Evolutionary conservation across 192 early-diverging fungal species (phyloP), one percentile per base, ranked within the genome.

Genomic region (Gaertneriomyces semiglobifer): DNA sequence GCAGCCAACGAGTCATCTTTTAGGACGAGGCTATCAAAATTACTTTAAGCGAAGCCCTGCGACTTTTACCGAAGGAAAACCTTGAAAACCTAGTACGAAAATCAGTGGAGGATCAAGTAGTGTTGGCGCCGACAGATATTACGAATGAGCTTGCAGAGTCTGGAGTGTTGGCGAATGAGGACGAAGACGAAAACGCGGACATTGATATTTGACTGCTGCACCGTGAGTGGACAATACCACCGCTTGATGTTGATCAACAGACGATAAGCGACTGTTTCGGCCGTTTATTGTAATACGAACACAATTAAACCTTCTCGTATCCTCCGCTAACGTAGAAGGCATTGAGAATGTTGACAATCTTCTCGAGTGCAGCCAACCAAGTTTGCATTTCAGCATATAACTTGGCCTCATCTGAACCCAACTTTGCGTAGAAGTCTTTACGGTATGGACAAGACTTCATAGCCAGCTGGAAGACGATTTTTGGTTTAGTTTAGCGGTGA

Each of bases 381-480:
- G 67, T 63, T 19, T 82, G 74, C 66, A 93, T 82, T 41, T 86
- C 74, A 38, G 71, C 73, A 47, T 81, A 42, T 33, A 88, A 81
- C 47, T 79, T 78, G 14, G 52, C 60, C 53, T 85, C 78, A 68
- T 83, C 79, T 41, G 76, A 76, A 53, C 90, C 89, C 20, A 98
- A 78, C 75, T 91, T 93, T 38, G 78, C 80, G 74, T 93, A 98
- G 76, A 98, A 96, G 63, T 89, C 87, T 45, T 83, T 83, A 57
- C 94, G 92, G 66, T 86, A 84, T 19, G 96, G 96, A 75, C 94
- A 96, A 9, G 91, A 92, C 70, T 86, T 87, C 94, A 98, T 96
- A 7, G 90, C 92, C 48, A 91, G 61, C 88, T 90, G 63, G 16
- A 14, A 67, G 25, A 19, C 12, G 20, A 19, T 14, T 19, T n/a